Percentiles rank a stretch among this genome's conserved stretches.
Conservation (phyloP, 2,329 filamentous ascomycete genomes). For the Fusarium sp. region DNA sequence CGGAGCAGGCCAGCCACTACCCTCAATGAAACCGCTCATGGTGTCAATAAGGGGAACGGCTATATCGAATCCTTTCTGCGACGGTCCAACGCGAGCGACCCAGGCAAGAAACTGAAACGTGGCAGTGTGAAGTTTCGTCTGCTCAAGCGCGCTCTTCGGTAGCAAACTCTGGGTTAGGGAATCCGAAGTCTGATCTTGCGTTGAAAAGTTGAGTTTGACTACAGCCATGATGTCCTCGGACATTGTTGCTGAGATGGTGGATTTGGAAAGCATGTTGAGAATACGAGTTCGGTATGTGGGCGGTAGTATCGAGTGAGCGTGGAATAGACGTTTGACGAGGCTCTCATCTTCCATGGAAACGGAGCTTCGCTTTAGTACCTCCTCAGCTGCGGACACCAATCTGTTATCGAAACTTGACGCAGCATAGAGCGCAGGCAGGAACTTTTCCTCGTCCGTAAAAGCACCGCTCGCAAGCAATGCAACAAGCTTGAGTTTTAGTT, state of each 20-base stretch:
- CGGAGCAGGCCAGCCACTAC: constrained; percentile 85
- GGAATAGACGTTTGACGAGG: constrained; percentile 76
- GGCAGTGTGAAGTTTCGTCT: constrained; percentile 82
- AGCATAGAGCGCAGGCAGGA: constrained; percentile 86
- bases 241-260: constrained; percentile 78
- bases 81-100: constrained; percentile 80
- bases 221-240: constrained; percentile 75
- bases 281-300: constrained; percentile 82
- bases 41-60: constrained; percentile 76
- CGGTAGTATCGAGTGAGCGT: constrained; percentile 79
- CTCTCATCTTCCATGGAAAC: constrained; percentile 78
- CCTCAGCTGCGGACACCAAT: constrained; percentile 87
- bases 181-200: constrained; percentile 22
- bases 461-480: constrained; percentile 85
- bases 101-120: constrained; percentile 90
- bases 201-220: constrained; percentile 75
- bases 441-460: constrained; percentile 85
- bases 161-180: constrained; percentile 41
- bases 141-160: constrained; percentile 74
- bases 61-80: constrained; percentile 71
- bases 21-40: constrained; percentile 79
- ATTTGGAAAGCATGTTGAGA: constrained; percentile 81
- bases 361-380: constrained; percentile 84
- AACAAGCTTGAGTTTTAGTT: constrained; percentile 69
- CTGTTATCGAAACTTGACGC: constrained; percentile 85